A percentile compares a stretch with the other conserved stretches of the same genome.
Conservation (phyloP, 1,284 basidiomycete genomes). For the Puccinia triticina region DNA sequence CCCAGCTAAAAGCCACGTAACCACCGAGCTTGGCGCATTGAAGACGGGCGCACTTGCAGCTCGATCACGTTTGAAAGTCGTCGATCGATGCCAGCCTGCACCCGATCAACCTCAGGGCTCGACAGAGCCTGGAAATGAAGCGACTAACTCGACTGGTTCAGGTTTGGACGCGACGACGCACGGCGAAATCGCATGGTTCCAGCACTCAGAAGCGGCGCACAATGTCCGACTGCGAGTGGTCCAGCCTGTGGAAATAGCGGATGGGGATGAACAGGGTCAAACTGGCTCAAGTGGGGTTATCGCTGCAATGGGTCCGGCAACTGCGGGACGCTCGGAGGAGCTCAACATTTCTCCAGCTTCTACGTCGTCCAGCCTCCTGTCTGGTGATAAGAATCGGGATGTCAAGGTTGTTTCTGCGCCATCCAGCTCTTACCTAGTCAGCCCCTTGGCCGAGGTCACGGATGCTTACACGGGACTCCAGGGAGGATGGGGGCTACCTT, state of each 20-base stretch:
- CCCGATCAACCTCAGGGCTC: neutral
- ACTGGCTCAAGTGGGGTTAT: neutral
- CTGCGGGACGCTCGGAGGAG: neutral
- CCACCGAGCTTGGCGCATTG: neutral
- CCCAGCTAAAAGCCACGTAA: neutral
- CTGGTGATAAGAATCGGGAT: neutral
- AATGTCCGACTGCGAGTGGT: neutral
- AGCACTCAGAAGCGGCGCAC: neutral
- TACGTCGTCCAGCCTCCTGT: neutral
- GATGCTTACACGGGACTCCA: constrained; percentile 50
- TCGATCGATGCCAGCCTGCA: neutral
- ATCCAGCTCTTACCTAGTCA: constrained; percentile 21
- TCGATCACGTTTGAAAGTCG: neutral
- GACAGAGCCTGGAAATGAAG: neutral
- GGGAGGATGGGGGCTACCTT: constrained; percentile 46
- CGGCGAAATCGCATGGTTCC: neutral
- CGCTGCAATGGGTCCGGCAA: neutral
- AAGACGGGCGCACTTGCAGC: neutral
- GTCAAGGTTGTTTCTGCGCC: neutral
- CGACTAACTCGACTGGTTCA: neutral
- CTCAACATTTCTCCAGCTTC: neutral
- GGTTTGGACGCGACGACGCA: neutral
- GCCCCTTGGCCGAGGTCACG: constrained; percentile 49
- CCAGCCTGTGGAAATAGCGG: neutral
- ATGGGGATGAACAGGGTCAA: neutral